Base-by-base conservation (phyloP, 2,329 filamentous ascomycete species). In the Sporothrix mexicana region DNA sequence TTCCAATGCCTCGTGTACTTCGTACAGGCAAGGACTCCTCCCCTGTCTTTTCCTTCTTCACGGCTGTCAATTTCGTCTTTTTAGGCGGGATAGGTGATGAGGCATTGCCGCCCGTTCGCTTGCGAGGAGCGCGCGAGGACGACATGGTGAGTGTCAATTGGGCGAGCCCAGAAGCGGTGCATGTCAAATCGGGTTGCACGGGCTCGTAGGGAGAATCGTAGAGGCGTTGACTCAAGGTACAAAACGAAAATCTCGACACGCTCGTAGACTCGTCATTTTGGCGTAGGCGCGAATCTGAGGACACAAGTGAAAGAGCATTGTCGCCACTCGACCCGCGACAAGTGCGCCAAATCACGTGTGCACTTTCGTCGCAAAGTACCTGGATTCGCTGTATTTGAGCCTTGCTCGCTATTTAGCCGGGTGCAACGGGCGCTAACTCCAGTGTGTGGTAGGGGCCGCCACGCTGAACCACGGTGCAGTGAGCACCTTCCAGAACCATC, bases 41-140 rank as follows among this genome's bases (percentile, higher is more conserved):
- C 72, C 76, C 73, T 13, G 53, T 10, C 53, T 17, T 57, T 25
- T 57, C 23, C 71, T 80, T 79, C n/a, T 36, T 17, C 13, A 55
- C 30, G n/a, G 69, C n/a, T 25, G 43, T 12, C 45, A 41, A 75
- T 57, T 78, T 78, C 23, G 77, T 77, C 49, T 76, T 73, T 61
- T 80, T 77, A 45, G 79, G 78, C 41, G 82, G 80, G 1, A 82
- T 80, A 0, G 85, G 82, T 1, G 88, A 72, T 1, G 62, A 57
- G 20, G n/a, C 67, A 10, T 77, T 87, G 74, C 23, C 45, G 61
- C 86, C 87, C 76, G 89, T 77, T 74, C 90, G 87, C 82, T 94
- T 94, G 77, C 90, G 89, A 67, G 90, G 85, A 17, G 93, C 85
- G 76, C 88, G 83, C 30, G 92, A 91, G 78, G 92, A 41, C 73